These are phyloP conservation scores for Candida tibetensis DNA, from an alignment of 805 yeast genomes.

Conservation along the genomic window DNA sequence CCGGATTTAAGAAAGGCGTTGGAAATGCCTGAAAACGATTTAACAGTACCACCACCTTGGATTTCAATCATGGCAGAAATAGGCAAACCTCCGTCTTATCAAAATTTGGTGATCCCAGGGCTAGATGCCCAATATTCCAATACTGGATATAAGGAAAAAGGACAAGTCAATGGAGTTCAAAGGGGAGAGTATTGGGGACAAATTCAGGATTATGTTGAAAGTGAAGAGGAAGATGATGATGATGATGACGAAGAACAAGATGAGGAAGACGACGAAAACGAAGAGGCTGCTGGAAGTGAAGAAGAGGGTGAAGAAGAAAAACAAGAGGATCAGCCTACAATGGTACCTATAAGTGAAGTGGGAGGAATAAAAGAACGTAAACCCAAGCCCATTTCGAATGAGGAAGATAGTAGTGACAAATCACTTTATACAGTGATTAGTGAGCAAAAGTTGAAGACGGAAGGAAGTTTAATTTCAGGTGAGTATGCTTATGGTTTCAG, in stretches of 20 bases:
- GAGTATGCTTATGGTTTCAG: conserved; percentile 14
- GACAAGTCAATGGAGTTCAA: conserved; percentile 6
- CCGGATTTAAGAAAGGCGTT: conserved; percentile 61
- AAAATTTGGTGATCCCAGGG: conserved; percentile 56
- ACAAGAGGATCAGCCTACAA: conserved; percentile 4
- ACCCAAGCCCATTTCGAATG: background rate
- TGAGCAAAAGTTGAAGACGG: conserved; percentile 13
- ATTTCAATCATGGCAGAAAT: conserved; percentile 57
- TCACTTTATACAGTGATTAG: conserved; percentile 21
- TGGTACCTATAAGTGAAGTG: conserved; percentile 13
- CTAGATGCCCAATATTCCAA: conserved; percentile 36
- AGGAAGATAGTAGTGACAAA: conserved; percentile 5
- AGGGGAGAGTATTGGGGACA: conserved; percentile 33
- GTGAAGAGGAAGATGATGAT: conserved; percentile 56
- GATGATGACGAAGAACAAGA: conserved; percentile 45
- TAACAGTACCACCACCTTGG: conserved; percentile 72
- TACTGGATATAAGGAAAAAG: conserved; percentile 28
- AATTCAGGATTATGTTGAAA: conserved; percentile 28
- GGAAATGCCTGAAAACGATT: conserved; percentile 52
- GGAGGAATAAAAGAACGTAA: conserved; percentile 3
- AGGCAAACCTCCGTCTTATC: conserved; percentile 86
- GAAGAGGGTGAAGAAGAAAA: conserved; percentile 48
- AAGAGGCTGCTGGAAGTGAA: conserved; percentile 54
- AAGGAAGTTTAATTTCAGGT: conserved; percentile 8
- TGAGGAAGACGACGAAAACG: conserved; percentile 26